Percentiles rank a stretch among this genome's conserved stretches.
phyloP scores from a whole-genome alignment of 1,284 basidiomycete genomes.

The Naganishia sp. region DNA sequence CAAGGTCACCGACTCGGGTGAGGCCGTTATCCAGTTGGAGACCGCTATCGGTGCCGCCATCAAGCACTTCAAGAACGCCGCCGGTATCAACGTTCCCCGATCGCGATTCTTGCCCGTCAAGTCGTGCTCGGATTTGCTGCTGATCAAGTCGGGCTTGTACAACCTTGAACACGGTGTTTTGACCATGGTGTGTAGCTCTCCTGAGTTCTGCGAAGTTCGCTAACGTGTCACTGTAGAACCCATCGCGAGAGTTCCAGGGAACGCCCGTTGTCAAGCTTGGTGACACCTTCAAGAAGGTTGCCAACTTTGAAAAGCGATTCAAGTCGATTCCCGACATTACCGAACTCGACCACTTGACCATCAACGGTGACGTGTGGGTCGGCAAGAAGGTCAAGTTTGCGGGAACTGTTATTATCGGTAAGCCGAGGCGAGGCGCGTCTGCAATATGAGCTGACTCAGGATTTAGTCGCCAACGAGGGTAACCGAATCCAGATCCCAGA shows the following conservation, averaged over 20 bases:
- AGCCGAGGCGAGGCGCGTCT: slow-evolving; percentile 10
- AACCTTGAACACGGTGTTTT: slow-evolving; percentile 91
- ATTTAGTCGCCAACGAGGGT: slow-evolving; percentile 83
- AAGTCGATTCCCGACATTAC: slow-evolving; percentile 93
- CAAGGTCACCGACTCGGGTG: slow-evolving; percentile 82
- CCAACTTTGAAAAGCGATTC: slow-evolving; percentile 94
- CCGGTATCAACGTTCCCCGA: slow-evolving; percentile 97
- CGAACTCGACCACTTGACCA: slow-evolving; percentile 94
- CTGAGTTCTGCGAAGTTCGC: not conserved
- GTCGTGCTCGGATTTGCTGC: slow-evolving; percentile 80
- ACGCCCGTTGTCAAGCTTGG: slow-evolving; percentile 98
- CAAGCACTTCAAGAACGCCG: slow-evolving; percentile 93
- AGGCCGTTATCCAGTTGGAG: slow-evolving; percentile 88
- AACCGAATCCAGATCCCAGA: slow-evolving; percentile 95
- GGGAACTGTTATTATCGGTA: slow-evolving; percentile 75
- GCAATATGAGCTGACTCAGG: not conserved
- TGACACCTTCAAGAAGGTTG: slow-evolving; percentile 76
- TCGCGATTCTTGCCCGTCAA: slow-evolving; percentile 90
- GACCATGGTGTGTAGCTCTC: slow-evolving; percentile 60
- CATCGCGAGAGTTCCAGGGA: slow-evolving; percentile 82
- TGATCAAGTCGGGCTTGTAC: slow-evolving; percentile 97
- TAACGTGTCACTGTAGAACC: slow-evolving; percentile 57
- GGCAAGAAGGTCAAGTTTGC: slow-evolving; percentile 87
- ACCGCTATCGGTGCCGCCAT: slow-evolving; percentile 97
- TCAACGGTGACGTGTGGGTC: slow-evolving; percentile 94